Conservation (phyloP, 1,284 basidiomycete species). For the Thecaphora thlaspeos region DNA sequence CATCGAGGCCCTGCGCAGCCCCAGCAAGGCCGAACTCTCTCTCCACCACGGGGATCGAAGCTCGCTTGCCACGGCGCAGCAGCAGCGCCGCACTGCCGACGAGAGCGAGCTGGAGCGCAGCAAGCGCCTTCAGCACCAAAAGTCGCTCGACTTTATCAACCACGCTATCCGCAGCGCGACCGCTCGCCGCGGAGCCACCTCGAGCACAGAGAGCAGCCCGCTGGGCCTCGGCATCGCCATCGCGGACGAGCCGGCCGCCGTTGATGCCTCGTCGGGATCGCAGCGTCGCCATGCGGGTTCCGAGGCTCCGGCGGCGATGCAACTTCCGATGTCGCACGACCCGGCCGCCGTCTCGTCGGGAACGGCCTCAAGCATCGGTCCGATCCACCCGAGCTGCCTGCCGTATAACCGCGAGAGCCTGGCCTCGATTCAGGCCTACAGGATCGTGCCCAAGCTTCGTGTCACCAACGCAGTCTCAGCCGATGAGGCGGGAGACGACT, state of each 20-base stretch:
- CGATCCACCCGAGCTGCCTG: slow-evolving; percentile 17
- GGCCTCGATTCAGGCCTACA: too few relatives aligned
- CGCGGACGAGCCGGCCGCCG: slow-evolving; percentile 12
- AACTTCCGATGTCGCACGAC: not conserved
- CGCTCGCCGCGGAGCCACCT: slow-evolving; percentile 30
- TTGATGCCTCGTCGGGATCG: too few relatives aligned
- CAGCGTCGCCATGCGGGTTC: too few relatives aligned
- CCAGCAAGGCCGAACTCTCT: slow-evolving; percentile 34
- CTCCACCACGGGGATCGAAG: slow-evolving; percentile 7
- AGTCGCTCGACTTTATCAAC: slow-evolving; percentile 57
- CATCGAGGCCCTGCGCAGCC: slow-evolving; percentile 47
- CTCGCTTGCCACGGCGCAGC: slow-evolving; percentile 6
- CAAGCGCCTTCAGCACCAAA: slow-evolving; percentile 48
- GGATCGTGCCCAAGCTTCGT: slow-evolving; percentile 18
- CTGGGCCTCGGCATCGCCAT: slow-evolving; percentile 49
- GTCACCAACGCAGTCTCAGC: slow-evolving; percentile 38
- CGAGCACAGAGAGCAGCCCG: slow-evolving; percentile 20
- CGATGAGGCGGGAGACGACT: slow-evolving; percentile 44
- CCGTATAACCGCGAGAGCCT: slow-evolving; percentile 11
- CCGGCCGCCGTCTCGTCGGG: slow-evolving; percentile 3
- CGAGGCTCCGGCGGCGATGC: too few relatives aligned
- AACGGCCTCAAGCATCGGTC: not conserved
- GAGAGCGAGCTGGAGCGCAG: slow-evolving; percentile 14
- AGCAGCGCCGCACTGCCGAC: slow-evolving; percentile 8
- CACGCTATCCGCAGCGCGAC: slow-evolving; percentile 57